Percentiles rank a stretch among this genome's conserved stretches.
Conservation (phyloP, 2,329 filamentous ascomycete genomes). For the Apiospora marii region DNA sequence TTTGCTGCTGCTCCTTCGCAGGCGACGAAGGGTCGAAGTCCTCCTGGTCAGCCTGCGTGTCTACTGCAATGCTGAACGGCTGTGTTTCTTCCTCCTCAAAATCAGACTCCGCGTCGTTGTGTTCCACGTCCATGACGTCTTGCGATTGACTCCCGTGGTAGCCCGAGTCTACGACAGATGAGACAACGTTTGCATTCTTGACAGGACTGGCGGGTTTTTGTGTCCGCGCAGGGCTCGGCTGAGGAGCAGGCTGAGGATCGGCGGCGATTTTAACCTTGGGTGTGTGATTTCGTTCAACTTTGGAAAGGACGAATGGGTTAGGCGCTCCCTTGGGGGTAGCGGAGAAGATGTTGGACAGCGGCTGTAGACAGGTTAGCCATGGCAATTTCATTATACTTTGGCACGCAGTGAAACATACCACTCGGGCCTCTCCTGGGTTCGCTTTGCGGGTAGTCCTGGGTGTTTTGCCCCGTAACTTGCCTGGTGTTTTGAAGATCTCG, state of each 20-base stretch:
- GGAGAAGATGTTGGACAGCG: slow-evolving; percentile 66
- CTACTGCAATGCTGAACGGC: slow-evolving; percentile 14
- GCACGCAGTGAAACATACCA: slow-evolving; percentile 58
- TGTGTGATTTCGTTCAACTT: slow-evolving; percentile 57
- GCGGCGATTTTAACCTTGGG: slow-evolving; percentile 67
- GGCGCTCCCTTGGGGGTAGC: slow-evolving; percentile 61
- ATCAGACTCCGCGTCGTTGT: slow-evolving; percentile 26
- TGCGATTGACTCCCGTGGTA: slow-evolving; percentile 74
- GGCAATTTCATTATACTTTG: slow-evolving; percentile 37
- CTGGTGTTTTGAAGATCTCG: slow-evolving; percentile 95
- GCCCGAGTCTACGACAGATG: slow-evolving; percentile 67
- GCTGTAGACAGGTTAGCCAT: slow-evolving; percentile 49
- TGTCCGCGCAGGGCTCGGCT: slow-evolving; percentile 33
- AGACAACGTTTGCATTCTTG: slow-evolving; percentile 39
- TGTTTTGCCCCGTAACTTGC: slow-evolving; percentile 83
- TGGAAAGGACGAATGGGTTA: slow-evolving; percentile 61
- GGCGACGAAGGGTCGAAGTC: slow-evolving; percentile 22
- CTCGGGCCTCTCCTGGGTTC: slow-evolving; percentile 64
- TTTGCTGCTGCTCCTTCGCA: slow-evolving; percentile 29
- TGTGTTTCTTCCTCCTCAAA: slow-evolving; percentile 35
- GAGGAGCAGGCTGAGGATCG: slow-evolving; percentile 50
- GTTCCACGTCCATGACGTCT: slow-evolving; percentile 56
- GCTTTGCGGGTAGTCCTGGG: slow-evolving; percentile 74
- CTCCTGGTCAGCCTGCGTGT: slow-evolving; percentile 8
- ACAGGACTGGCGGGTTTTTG: slow-evolving; percentile 22